Conservation (phyloP, 352 stramenopile species). For the Phytophthora citrophthora region DNA sequence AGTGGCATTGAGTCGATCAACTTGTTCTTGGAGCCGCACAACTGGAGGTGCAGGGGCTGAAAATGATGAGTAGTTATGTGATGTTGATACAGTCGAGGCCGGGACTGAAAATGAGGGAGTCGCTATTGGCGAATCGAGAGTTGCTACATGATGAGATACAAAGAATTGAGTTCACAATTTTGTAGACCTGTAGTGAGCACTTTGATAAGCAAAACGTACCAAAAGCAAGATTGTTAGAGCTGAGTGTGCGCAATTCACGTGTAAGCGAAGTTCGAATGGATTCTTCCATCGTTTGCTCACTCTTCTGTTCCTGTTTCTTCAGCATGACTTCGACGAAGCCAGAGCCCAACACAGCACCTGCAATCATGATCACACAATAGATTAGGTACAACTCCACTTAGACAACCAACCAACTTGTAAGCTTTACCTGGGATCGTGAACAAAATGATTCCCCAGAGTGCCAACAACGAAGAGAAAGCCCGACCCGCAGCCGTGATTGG, state of each 20-base stretch:
- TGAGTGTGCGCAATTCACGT: conserved; percentile 55
- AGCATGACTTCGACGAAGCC: conserved; percentile 88
- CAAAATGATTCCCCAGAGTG: conserved; percentile 87
- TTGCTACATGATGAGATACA: conserved; percentile 1
- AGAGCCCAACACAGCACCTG: conserved; percentile 75
- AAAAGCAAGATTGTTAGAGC: conserved; percentile 46
- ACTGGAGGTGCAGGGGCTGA: conserved; percentile 15
- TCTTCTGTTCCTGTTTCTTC: conserved; percentile 73
- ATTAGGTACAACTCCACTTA: neutral
- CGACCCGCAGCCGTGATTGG: conserved; percentile 69
- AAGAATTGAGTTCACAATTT: neutral
- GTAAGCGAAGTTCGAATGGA: conserved; percentile 60
- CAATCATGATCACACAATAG: conserved; percentile 57
- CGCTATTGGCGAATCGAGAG: conserved; percentile 38
- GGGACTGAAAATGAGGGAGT: conserved; percentile 23
- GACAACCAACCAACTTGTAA: neutral
- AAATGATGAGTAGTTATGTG: conserved; percentile 31
- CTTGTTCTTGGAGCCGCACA: conserved; percentile 54
- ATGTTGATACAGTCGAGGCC: conserved; percentile 25
- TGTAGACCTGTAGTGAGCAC: neutral
- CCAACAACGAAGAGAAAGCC: conserved; percentile 77
- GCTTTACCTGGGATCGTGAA: conserved; percentile 76
- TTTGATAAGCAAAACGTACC: conserved; percentile 10
- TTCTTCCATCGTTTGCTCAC: conserved; percentile 50
- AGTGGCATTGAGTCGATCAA: conserved; percentile 57